phyloP scores from a whole-genome alignment of 2,329 filamentous ascomycete genomes.

The Chrysoporthe deuterocubensis region DNA sequence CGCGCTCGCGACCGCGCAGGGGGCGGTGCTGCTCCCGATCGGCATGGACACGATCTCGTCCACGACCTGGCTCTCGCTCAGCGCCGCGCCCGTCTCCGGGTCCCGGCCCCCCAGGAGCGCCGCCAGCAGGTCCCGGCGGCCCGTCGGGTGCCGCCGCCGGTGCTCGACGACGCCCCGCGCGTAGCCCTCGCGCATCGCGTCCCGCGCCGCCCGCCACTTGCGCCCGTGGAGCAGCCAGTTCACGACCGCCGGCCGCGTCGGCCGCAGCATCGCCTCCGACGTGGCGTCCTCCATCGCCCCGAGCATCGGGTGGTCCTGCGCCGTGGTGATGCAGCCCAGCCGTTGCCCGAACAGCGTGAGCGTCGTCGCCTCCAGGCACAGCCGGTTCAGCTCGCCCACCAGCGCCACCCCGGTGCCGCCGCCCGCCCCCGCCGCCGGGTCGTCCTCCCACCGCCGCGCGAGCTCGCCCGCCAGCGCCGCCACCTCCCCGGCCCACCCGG shows the following conservation, averaged over 20 bases:
- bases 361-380: conserved; percentile 57
- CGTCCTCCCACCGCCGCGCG: conserved; percentile 50
- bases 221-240: conserved; percentile 56
- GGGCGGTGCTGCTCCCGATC: conserved; percentile 58
- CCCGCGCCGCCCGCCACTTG: conserved; percentile 59
- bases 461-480: conserved; percentile 54
- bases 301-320: conserved; percentile 50
- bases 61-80: conserved; percentile 64
- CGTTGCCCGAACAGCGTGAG: conserved; percentile 56
- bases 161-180: conserved; percentile 61
- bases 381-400: conserved; percentile 54
- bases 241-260: conserved; percentile 54
- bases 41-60: conserved; percentile 73
- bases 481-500: conserved; percentile 51
- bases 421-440: not conserved
- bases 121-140: conserved; percentile 64
- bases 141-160: conserved; percentile 56
- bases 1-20: conserved; percentile 48
- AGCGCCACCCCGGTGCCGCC: conserved; percentile 42
- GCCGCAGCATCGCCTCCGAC: conserved; percentile 59
- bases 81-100: conserved; percentile 60
- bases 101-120: conserved; percentile 63
- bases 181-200: conserved; percentile 55
- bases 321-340: conserved; percentile 50
- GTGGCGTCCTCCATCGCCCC: conserved; percentile 59